These are phyloP conservation scores for Silene latifolia DNA, from an alignment of 148 eudicot species.

Conservation along the genomic window DNA sequence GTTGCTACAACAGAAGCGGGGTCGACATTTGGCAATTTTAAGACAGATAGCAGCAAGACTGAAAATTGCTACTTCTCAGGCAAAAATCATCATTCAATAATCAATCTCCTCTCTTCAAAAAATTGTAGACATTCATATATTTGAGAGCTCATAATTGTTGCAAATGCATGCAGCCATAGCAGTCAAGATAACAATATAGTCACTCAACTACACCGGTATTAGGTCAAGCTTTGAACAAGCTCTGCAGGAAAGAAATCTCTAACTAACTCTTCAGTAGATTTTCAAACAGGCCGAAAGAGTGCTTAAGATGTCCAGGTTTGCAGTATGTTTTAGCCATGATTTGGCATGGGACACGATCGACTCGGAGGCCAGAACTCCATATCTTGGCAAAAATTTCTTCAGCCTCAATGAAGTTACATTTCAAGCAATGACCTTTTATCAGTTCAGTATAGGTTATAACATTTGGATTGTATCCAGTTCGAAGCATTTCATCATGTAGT, in stretches of 20 bases:
- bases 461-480: conserved; percentile 56
- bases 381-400: conserved; percentile 45
- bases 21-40: background rate
- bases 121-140: background rate
- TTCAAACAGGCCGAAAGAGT: conserved; percentile 47
- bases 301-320: conserved; percentile 43
- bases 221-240: background rate
- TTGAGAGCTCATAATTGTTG: background rate
- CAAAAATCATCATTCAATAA: background rate
- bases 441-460: conserved; percentile 67
- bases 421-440: conserved; percentile 48
- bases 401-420: conserved; percentile 51
- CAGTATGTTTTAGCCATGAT: conserved; percentile 57
- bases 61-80: background rate
- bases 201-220: background rate
- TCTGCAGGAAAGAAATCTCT: conserved; percentile 11
- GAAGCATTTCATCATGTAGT: conserved; percentile 60
- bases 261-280: conserved; percentile 33
- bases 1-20: background rate
- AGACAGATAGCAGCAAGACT: background rate
- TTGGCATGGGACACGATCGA: conserved; percentile 61
- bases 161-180: background rate
- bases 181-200: background rate
- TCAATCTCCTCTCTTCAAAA: background rate
- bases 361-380: conserved; percentile 37